These are phyloP conservation scores for Bipolaris cookei DNA, from an alignment of 2,329 filamentous ascomycete genomes.

Conservation along the genomic window DNA sequence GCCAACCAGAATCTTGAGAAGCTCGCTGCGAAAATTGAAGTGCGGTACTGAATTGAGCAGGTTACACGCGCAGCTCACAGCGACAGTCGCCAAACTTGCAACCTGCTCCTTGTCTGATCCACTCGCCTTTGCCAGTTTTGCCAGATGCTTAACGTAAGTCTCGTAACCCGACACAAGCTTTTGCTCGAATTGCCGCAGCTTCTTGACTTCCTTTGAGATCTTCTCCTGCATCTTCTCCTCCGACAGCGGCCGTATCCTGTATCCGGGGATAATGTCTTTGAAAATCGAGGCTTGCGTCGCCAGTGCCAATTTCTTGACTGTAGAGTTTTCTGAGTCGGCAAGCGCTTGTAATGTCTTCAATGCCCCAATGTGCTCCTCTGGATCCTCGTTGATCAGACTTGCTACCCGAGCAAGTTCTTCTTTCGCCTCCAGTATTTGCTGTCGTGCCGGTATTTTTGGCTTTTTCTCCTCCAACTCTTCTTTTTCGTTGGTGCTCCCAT, in stretches of 20 bases:
- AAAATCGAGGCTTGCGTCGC: conserved; percentile 89
- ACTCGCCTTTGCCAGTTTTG: conserved; percentile 66
- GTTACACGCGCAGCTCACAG: conserved; percentile 83
- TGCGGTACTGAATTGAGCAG: conserved; percentile 84
- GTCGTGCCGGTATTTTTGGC: conserved; percentile 72
- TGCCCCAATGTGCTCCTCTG: conserved; percentile 83
- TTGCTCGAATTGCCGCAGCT: conserved; percentile 84
- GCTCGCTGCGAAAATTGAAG: conserved; percentile 92
- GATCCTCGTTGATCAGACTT: conserved; percentile 82
- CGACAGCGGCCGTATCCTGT: conserved; percentile 82
- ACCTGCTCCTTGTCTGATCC: conserved; percentile 51
- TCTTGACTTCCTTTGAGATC: conserved; percentile 89
- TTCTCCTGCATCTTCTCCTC: conserved; percentile 79
- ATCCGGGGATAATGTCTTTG: conserved; percentile 95
- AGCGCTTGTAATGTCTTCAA: conserved; percentile 81
- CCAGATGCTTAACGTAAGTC: conserved; percentile 77
- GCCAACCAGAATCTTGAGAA: conserved; percentile 84
- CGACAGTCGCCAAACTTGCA: conserved; percentile 69
- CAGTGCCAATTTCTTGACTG: conserved; percentile 84
- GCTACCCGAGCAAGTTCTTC: conserved; percentile 90
- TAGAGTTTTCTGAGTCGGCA: conserved; percentile 70
- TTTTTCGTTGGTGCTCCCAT: conserved; percentile 50
- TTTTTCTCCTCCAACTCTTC: conserved; percentile 56
- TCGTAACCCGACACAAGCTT: conserved; percentile 85
- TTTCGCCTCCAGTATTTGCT: conserved; percentile 86